Percentiles rank a stretch among this genome's conserved stretches.
Conservation (phyloP, 2,329 filamentous ascomycete species). For the Fusarium irregulare region DNA sequence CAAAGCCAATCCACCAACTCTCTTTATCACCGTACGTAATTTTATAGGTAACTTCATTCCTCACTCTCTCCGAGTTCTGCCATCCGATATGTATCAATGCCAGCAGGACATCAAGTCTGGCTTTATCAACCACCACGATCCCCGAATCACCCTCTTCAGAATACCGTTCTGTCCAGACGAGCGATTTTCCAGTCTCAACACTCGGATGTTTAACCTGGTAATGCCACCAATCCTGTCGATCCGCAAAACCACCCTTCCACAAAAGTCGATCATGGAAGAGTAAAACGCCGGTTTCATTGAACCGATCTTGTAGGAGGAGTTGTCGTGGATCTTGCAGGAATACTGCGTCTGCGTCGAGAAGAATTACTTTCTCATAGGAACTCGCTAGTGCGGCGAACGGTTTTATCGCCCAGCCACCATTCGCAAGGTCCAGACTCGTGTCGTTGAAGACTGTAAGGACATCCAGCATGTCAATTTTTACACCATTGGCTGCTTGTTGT, state of each 20-base stretch:
- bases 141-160: constrained; percentile 58
- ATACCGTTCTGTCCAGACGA: constrained; percentile 54
- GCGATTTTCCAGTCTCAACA: constrained; percentile 49
- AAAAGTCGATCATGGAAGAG: constrained; percentile 58
- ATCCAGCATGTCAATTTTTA: constrained; percentile 49
- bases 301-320: constrained; percentile 49
- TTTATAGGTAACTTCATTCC: constrained; percentile 55
- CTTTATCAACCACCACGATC: constrained; percentile 56
- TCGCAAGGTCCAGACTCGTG: constrained; percentile 42
- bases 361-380: constrained; percentile 52
- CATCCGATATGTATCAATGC: constrained; percentile 57
- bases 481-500: constrained; percentile 28
- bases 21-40: constrained; percentile 60
- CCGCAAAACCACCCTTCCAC: constrained; percentile 50
- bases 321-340: constrained; percentile 53
- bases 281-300: constrained; percentile 49
- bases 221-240: constrained; percentile 54
- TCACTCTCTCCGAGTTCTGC: constrained; percentile 56
- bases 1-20: constrained; percentile 59
- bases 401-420: constrained; percentile 56
- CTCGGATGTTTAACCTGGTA: constrained; percentile 52
- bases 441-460: constrained; percentile 51
- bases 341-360: constrained; percentile 55
- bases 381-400: constrained; percentile 54
- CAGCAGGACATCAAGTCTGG: constrained; percentile 51